These are phyloP conservation scores for Ambrosia artemisiifolia DNA, from an alignment of 129 eudicot genomes.

Conservation along the genomic window DNA sequence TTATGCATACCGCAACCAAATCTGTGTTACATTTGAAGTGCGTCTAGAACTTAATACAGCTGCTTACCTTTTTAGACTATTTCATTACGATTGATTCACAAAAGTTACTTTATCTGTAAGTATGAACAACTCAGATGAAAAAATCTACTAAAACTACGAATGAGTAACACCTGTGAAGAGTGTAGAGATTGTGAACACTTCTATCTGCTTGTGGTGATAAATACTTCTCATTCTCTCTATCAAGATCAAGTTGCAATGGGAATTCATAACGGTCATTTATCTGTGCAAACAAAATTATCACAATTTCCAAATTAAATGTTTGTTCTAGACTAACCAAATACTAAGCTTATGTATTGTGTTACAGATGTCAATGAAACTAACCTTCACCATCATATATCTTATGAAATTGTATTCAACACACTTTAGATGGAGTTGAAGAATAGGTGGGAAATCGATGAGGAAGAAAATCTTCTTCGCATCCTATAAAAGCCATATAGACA, in stretches of 20 bases:
- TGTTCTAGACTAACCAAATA: no score
- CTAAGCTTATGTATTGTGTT: no score
- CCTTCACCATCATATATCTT: conserved; percentile 70
- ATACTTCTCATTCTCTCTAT: background rate
- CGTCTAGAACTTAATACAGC: no score
- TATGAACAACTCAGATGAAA: background rate
- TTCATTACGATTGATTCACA: no score
- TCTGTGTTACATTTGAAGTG: no score
- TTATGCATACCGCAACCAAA: no score
- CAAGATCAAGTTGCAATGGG: background rate
- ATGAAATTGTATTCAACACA: background rate
- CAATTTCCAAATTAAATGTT: background rate
- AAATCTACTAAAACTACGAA: background rate
- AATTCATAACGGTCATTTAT: background rate
- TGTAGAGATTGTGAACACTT: background rate
- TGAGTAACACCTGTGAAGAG: background rate
- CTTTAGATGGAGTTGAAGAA: no score
- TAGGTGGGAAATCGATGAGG: no score
- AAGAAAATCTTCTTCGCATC: conserved; percentile 71
- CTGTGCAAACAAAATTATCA: background rate
- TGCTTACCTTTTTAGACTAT: no score
- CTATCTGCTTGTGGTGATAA: background rate
- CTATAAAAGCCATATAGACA: conserved; percentile 29
- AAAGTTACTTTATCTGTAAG: no score
- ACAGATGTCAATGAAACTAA: conserved; percentile 1